Evolutionary conservation across 208 protist species (phyloP), one percentile per base, ranked within the genome.

Genomic region (Acanthamoeba castellanii): DNA sequence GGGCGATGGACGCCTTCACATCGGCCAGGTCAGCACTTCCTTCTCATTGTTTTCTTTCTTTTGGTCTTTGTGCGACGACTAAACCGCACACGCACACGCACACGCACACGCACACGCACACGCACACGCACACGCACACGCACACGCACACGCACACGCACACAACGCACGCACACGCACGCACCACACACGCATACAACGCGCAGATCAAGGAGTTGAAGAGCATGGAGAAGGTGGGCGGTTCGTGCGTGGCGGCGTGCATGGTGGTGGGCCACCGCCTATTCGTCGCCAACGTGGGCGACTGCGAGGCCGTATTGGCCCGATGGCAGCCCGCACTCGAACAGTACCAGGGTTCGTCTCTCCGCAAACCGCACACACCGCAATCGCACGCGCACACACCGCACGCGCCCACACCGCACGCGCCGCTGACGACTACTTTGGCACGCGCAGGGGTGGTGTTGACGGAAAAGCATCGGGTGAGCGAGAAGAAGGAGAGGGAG

Each of bases 231-330:
- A 42, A 81, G 37, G 72, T 81, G 72, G 72, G 72, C 30, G 72
- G 72, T 3, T 52, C 72, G 30, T 81, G 72, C 37, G 72, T 81
- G 32, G 72, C 34, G 30, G 72, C 72, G 18, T 81, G 72, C 42
- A 42, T 81, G 72, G 72, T 81, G 30, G 72, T 81, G 34, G 72
- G 72, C 37, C 72, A 81, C 22, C 72, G 72, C 72, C 2, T 81
- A 2, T 81, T 81, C 34, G 42, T 81, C 37, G 72, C 72, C 30
- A 81, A 81, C 72, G 72, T 81, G 72, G 72, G 72, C 42, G 72
- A 81, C 42, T 81, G 72, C 72, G 72, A 81, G 72, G 72, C 72
- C 30, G 72, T 81, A 81, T 50, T 81, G 30, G 72, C 72, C 42
- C 72, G 72, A 22, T 81, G 30, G 37, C 72, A 81, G 22, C 72